Base-by-base conservation (phyloP, 306 rosid species). In the Parietaria judaica region DNA sequence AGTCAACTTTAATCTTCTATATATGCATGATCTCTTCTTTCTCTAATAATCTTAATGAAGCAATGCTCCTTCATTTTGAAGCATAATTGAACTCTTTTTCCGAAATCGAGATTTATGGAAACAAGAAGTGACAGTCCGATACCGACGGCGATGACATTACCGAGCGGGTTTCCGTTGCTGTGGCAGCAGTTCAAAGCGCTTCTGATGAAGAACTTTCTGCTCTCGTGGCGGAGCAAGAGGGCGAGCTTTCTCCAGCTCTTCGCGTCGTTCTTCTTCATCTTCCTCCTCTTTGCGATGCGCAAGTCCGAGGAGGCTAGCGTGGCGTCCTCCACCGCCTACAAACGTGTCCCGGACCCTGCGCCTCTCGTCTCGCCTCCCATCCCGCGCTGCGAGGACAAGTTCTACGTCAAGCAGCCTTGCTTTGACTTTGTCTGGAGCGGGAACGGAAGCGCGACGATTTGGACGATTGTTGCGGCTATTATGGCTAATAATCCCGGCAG, bases 371-470 rank as follows among this genome's bases (percentile, higher is more conserved):
- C 72, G 4, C 80, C 66, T 3, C 70, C 97, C 1, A 86, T 90
- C 7, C 76, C 76, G 12, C 97, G 84, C 0, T 90, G 97, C 54
- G 95, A 90, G 74, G 39, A 70, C 1, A 86, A 87, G 67, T 86
- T 23, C 72, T 86, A 65, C 51, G 5, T 71, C 8, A 76, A 74
- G 51, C 50, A n/a, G 6, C 95, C 97, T 3, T 90, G 95, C 67
- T 90, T 63, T 47, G 97, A 90, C 63, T 86, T 90, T 45, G 72
- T 81, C 4, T 90, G 86, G 87, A 90, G 97, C 47, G 94, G 90
- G 0, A 68, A 73, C 60, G 66, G 13, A 0, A 80, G 77, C 59
- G 31, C 84, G 2, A 69, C 16, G 37, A 41, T 81, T 58, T 76
- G 8, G 12, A 56, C 66, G 23, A 83, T 90, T 52, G 90, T 76